phyloP scores from a whole-genome alignment of 2,329 filamentous ascomycete genomes.

The Aspergillus quadricinctus region DNA sequence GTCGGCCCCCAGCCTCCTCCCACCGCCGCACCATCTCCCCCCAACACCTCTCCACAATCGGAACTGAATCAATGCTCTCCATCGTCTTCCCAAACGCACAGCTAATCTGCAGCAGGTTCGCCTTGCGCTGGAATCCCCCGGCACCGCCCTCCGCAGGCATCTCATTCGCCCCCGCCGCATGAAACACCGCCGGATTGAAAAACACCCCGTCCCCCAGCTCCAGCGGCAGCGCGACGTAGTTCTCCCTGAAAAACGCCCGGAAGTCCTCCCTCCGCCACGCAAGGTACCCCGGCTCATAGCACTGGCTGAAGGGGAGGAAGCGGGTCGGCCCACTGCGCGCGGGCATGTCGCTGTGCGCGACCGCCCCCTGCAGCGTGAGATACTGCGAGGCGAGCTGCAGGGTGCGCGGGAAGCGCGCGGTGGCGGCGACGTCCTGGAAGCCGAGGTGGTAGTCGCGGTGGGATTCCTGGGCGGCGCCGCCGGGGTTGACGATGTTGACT shows the following conservation, averaged over 20 bases:
- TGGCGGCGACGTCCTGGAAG: constrained; percentile 51
- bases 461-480: constrained; percentile 52
- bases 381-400: constrained; percentile 54
- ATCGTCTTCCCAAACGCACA: constrained; percentile 61
- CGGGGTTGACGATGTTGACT: constrained; percentile 59
- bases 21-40: constrained; percentile 53
- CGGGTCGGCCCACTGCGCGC: constrained; percentile 56
- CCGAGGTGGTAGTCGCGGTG: constrained; percentile 64
- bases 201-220: constrained; percentile 57
- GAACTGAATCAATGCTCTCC: constrained; percentile 54
- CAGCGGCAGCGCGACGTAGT: constrained; percentile 52
- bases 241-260: constrained; percentile 49
- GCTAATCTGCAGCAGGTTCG: constrained; percentile 61
- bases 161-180: constrained; percentile 58
- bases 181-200: constrained; percentile 61
- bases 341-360: constrained; percentile 60
- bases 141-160: constrained; percentile 12
- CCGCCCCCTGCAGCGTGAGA: constrained; percentile 59
- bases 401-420: constrained; percentile 47
- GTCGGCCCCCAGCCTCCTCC: constrained; percentile 7
- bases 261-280: constrained; percentile 54
- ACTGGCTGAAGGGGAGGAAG: constrained; percentile 58
- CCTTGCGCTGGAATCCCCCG: constrained; percentile 47
- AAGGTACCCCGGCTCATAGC: constrained; percentile 54
- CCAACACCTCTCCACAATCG: constrained; percentile 51